These are phyloP conservation scores for Pneumocystis sp. DNA, from an alignment of 1,139 yeast genomes.

Conservation along the genomic window DNA sequence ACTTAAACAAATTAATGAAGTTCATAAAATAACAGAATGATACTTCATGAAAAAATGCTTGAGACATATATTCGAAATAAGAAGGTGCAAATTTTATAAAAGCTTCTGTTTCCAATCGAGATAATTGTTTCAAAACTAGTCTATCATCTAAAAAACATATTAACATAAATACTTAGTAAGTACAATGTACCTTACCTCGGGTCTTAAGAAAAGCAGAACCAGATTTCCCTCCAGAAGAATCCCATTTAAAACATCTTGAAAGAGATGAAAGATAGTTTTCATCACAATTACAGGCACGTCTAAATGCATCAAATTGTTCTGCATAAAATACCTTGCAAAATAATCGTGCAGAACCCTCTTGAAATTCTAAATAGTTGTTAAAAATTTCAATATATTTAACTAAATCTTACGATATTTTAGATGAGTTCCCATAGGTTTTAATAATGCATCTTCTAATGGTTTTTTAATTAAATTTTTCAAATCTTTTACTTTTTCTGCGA, in stretches of 20 bases:
- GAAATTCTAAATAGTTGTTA: slow-evolving; percentile 32
- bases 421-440: slow-evolving; percentile 75
- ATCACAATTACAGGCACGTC: slow-evolving; percentile 68
- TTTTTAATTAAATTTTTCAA: background rate
- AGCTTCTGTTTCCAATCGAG: slow-evolving; percentile 80
- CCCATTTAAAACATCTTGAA: slow-evolving; percentile 89
- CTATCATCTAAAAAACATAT: slow-evolving; percentile 48
- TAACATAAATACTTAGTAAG: background rate
- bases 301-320: slow-evolving; percentile 89
- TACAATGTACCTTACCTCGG: background rate
- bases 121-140: slow-evolving; percentile 74
- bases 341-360: slow-evolving; percentile 66
- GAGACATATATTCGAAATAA: slow-evolving; percentile 90
- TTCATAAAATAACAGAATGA: background rate
- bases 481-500: background rate
- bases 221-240: slow-evolving; percentile 89
- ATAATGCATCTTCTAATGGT: slow-evolving; percentile 50
- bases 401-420: slow-evolving; percentile 47
- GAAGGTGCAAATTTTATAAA: slow-evolving; percentile 93
- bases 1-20: slow-evolving; percentile 12
- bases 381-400: background rate
- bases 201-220: slow-evolving; percentile 91
- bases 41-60: slow-evolving; percentile 74
- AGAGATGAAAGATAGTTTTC: slow-evolving; percentile 72
- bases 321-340: slow-evolving; percentile 91